These are phyloP conservation scores for Podospora pseudopauciseta DNA, from an alignment of 495 filamentous ascomycete genomes.

Conservation along the genomic window DNA sequence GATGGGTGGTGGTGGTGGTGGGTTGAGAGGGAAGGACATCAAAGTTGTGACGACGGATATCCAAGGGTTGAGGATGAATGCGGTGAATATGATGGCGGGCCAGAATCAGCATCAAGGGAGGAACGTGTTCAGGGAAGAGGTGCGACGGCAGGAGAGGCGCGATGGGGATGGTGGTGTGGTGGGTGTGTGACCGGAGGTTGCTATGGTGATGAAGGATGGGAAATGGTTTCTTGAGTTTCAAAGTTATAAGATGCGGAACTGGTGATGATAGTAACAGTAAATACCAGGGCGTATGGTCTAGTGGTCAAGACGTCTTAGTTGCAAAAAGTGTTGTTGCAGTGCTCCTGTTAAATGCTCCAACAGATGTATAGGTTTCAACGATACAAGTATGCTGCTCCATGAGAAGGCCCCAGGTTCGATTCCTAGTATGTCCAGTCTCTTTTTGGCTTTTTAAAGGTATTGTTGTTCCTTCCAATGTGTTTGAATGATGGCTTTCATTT, in stretches of 20 bases:
- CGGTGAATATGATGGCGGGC: conserved; percentile 1
- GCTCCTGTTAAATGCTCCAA: no score
- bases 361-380: no score
- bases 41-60: conserved; percentile 17
- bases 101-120: not conserved
- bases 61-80: conserved; percentile 16
- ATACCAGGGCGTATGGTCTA: no score
- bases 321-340: no score
- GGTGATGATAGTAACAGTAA: no score
- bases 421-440: no score
- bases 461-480: no score
- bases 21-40: conserved; percentile 12
- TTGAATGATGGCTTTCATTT: no score
- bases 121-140: conserved; percentile 21
- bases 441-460: no score
- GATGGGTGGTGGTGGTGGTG: not conserved
- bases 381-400: no score
- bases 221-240: not conserved
- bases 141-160: conserved; percentile 16
- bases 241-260: not conserved
- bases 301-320: no score
- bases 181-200: not conserved
- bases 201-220: not conserved
- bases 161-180: not conserved
- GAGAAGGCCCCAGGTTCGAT: no score